Base-by-base conservation (phyloP, 805 yeast genomes). In the Wickerhamomyces subpelliculosus region DNA sequence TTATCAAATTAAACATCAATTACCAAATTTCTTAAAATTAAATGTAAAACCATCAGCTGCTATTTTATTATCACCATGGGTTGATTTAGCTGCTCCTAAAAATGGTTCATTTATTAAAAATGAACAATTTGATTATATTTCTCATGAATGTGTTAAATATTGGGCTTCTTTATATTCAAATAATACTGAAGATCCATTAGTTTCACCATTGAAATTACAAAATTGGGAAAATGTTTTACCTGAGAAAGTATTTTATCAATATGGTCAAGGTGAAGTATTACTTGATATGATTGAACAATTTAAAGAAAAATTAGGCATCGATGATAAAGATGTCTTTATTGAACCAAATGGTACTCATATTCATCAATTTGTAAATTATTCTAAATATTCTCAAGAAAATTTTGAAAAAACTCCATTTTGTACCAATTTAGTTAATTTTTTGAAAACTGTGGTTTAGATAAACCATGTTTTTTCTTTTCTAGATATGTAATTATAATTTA, bases 101-200 rank as follows among this genome's bases (percentile, higher is more conserved):
- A 29, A 18, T 8, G 32, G 32, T 11, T 29, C 32, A 29, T 29
- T 18, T 14, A n/a, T 29, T 13, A 22, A 29, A 19, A 29, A 18
- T 21, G 32, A 29, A 29, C 32, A 29, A 29, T 29, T 12, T 29
- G 32, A 29, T 29, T 29, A 29, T 19, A 19, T 29, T 11, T 29
- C 32, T 12, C 13, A 12, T 14, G 32, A 29, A 19, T 7, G 18
- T 19, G 32, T 29, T 12, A 14, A 18, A 12, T 16, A 17, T 19
- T 29, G 32, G 21, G 18, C 32, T 10, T 18, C 18, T 12, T 13
- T 29, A 17, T 29, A 29, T 14, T 13, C 21, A 11, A 16, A 19
- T 12, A 22, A 29, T 19, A 14, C n/a, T 17, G 8, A 13, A 19
- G 19, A 29, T 18, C 32, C 32, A 11, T 18, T 29, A 18, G 32